Evolutionary conservation across 305 asterid species (phyloP).

Genomic region (Fraxinus platypoda): DNA sequence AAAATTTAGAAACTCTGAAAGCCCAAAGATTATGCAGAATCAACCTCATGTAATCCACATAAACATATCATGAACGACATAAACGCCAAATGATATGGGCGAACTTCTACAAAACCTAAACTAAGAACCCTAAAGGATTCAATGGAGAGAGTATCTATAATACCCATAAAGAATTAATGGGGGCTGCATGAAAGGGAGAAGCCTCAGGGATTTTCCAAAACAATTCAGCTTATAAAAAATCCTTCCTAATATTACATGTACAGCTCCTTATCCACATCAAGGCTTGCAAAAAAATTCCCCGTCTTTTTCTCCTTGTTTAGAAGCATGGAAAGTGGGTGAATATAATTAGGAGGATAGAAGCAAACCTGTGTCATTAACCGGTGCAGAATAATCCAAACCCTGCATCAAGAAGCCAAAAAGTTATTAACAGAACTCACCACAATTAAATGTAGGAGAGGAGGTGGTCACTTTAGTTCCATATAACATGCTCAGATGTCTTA

Average conservation of each 20-base stretch:
- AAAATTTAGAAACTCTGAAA: slow-evolving; percentile 77
- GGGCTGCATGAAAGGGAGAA: not conserved
- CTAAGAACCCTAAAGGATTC: not conserved
- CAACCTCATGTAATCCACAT: slow-evolving; percentile 1
- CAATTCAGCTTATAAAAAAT: not conserved
- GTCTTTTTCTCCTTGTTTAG: not conserved
- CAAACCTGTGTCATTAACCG: slow-evolving; percentile 74
- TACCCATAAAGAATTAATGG: not conserved
- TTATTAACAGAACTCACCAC: slow-evolving; percentile 18
- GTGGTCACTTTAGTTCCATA: not conserved
- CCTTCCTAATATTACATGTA: not conserved
- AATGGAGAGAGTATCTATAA: not conserved
- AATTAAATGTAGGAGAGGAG: not conserved
- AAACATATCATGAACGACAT: not conserved
- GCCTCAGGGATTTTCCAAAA: not conserved
- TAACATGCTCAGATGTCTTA: not conserved
- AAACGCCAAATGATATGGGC: not conserved
- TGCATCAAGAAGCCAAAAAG: slow-evolving; percentile 29
- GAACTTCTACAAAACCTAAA: not conserved
- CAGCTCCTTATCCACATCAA: not conserved
- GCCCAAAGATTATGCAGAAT: slow-evolving; percentile 23
- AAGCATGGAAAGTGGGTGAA: slow-evolving; percentile 1
- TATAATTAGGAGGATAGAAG: slow-evolving; percentile 17
- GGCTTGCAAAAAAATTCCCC: not conserved
- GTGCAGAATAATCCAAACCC: slow-evolving; percentile 42